phyloP scores from a whole-genome alignment of 345 rosid species.

The Eucalyptus marginata region DNA sequence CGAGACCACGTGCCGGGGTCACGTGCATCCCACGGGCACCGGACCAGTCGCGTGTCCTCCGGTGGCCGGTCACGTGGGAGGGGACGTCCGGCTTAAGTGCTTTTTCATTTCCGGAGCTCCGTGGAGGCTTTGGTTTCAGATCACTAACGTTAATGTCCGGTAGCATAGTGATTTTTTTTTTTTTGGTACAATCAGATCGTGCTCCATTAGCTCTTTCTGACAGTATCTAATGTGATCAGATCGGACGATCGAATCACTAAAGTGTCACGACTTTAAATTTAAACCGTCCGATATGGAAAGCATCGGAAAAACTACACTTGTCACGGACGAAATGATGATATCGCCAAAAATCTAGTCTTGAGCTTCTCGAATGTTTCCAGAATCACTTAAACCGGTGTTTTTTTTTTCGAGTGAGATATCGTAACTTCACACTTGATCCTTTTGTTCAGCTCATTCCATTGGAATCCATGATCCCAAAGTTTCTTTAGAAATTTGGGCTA shows the following conservation, averaged over 20 bases:
- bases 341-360: background rate
- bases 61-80: conserved; percentile 9
- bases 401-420: fast-evolving
- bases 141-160: background rate
- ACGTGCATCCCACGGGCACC: background rate
- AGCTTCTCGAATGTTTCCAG: background rate
- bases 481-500: too few species aligned
- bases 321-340: background rate
- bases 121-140: background rate
- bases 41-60: conserved; percentile 20
- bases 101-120: background rate
- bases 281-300: fast-evolving
- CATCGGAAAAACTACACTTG: fast-evolving
- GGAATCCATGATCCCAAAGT: too few species aligned
- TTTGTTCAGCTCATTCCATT: too few species aligned
- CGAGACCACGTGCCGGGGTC: conserved; percentile 24
- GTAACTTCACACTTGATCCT: background rate
- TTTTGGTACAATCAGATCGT: background rate
- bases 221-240: background rate
- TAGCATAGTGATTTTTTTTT: background rate
- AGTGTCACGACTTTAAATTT: background rate
- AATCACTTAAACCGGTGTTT: too few species aligned
- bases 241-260: background rate
- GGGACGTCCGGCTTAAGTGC: background rate
- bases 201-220: background rate